phyloP scores from a whole-genome alignment of 305 asterid species.

The Withania somnifera region DNA sequence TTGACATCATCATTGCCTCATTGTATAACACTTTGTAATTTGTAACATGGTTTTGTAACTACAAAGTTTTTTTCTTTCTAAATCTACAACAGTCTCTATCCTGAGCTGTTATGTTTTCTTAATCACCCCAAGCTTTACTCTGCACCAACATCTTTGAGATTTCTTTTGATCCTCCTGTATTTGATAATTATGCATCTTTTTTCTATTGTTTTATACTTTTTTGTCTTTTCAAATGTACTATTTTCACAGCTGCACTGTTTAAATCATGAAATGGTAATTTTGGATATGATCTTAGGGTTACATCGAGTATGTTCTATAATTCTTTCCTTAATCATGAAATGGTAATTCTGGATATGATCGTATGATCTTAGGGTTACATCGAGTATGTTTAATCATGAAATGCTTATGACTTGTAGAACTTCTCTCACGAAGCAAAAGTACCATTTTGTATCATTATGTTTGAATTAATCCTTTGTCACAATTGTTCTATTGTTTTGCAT shows the following conservation, averaged over 20 bases:
- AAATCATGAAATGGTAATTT: not conserved
- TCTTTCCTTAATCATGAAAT: no score
- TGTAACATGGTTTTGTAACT: not conserved
- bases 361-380: no score
- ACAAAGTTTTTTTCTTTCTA: not conserved
- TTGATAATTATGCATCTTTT: not conserved
- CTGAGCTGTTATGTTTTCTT: not conserved
- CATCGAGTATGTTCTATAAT: not conserved
- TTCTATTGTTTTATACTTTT: not conserved
- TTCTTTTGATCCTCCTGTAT: not conserved
- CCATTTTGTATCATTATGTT: not conserved
- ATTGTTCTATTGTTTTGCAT: not conserved
- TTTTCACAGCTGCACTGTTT: not conserved
- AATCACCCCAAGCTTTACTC: not conserved
- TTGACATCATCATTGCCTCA: not conserved
- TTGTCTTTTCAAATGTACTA: not conserved
- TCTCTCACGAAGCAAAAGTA: not conserved
- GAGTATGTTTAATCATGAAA: no score
- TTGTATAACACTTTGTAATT: not conserved
- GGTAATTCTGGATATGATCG: no score
- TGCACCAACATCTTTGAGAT: not conserved
- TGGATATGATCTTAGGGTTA: not conserved
- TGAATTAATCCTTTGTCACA: not conserved
- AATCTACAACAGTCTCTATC: not conserved
- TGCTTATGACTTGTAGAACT: not conserved